Conservation (phyloP, 1,139 yeast genomes). For the Zygoascus hellenicus region DNA sequence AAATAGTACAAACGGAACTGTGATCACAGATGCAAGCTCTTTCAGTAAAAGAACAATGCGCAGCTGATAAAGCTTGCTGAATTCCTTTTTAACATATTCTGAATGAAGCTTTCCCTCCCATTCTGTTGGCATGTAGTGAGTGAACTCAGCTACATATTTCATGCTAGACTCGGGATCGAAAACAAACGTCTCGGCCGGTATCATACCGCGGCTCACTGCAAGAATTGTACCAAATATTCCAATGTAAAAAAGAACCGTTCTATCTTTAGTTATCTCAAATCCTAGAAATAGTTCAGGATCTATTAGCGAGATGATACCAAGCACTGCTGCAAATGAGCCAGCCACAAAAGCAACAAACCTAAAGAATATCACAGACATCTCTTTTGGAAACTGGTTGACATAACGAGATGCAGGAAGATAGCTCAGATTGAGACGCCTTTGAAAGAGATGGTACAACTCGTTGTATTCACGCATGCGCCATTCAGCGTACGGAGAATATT, state of each 20-base stretch:
- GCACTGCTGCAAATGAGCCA: constrained; percentile 85
- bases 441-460: constrained; percentile 84
- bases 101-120: constrained; percentile 88
- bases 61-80: constrained; percentile 70
- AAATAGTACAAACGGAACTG: constrained; percentile 87
- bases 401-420: constrained; percentile 75
- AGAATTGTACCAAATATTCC: constrained; percentile 79
- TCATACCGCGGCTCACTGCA: constrained; percentile 62
- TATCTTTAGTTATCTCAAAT: constrained; percentile 77
- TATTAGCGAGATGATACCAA: constrained; percentile 75
- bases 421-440: constrained; percentile 69
- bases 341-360: constrained; percentile 68
- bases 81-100: constrained; percentile 74
- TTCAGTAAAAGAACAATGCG: constrained; percentile 65
- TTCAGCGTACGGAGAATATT: constrained; percentile 88
- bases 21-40: constrained; percentile 72
- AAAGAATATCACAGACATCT: constrained; percentile 58
- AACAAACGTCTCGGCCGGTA: constrained; percentile 56
- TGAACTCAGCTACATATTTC: constrained; percentile 70
- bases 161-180: constrained; percentile 90
- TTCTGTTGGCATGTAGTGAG: constrained; percentile 80
- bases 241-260: constrained; percentile 79
- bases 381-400: constrained; percentile 88
- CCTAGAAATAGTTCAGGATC: constrained; percentile 91
- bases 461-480: constrained; percentile 95